These are phyloP conservation scores for Ampelomyces quisqualis DNA, from an alignment of 2,329 filamentous ascomycete genomes.

Conservation along the genomic window DNA sequence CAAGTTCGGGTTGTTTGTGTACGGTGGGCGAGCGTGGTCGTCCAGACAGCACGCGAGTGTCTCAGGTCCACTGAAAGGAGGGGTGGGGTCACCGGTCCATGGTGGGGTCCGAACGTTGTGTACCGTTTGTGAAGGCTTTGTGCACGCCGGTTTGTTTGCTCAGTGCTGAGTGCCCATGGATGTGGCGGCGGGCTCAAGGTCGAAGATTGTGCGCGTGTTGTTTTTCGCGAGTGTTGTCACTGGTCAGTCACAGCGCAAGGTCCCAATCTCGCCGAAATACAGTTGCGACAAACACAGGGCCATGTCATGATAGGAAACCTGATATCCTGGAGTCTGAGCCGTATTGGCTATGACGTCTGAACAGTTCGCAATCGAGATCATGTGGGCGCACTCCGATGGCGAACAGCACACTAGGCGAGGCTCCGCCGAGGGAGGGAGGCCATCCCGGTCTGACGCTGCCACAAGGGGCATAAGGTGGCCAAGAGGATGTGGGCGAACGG, in stretches of 20 bases:
- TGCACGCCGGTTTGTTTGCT: slow-evolving; percentile 32
- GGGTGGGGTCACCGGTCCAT: slow-evolving; percentile 34
- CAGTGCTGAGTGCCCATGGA: too few relatives aligned
- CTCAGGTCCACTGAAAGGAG: slow-evolving; percentile 34
- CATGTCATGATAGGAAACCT: slow-evolving; percentile 20
- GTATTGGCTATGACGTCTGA: slow-evolving; percentile 38
- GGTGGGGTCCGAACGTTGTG: slow-evolving; percentile 34
- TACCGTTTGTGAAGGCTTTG: slow-evolving; percentile 37
- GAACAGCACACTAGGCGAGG: slow-evolving; percentile 24
- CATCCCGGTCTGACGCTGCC: slow-evolving; percentile 36
- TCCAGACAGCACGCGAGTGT: slow-evolving; percentile 35
- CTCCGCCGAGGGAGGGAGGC: slow-evolving; percentile 27
- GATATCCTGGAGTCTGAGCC: slow-evolving; percentile 24
- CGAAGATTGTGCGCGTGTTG: background rate
- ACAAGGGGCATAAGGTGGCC: slow-evolving; percentile 28
- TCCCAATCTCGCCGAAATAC: too few relatives aligned
- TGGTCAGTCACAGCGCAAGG: too few relatives aligned
- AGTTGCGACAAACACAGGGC: slow-evolving; percentile 5
- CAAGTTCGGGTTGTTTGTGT: slow-evolving; percentile 38
- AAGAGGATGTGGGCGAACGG: slow-evolving; percentile 32
- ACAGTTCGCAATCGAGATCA: slow-evolving; percentile 31
- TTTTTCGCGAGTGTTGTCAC: slow-evolving; percentile 12
- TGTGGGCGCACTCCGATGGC: slow-evolving; percentile 32
- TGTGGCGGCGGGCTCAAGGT: slow-evolving; percentile 2
- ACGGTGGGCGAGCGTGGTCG: slow-evolving; percentile 39